Evolutionary conservation across 2,329 filamentous ascomycete genomes (phyloP).

Genomic region (Didymella pinodella): DNA sequence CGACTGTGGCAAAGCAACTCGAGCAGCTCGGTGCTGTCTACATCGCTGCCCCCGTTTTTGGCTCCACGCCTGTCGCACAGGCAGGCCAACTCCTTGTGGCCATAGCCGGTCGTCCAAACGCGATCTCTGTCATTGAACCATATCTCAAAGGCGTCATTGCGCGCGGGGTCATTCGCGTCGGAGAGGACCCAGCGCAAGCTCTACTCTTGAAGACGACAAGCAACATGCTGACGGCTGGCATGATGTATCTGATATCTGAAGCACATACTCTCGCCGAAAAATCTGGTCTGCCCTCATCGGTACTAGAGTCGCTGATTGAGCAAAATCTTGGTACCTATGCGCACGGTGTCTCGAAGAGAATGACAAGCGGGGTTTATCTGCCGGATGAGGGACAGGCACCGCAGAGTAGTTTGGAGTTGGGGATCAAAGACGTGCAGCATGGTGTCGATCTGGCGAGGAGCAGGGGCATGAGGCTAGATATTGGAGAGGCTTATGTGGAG

Average conservation of each 20-base stretch:
- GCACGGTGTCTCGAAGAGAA: conserved; percentile 34
- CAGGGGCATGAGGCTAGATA: conserved; percentile 51
- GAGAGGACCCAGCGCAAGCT: conserved; percentile 55
- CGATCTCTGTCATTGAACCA: conserved; percentile 50
- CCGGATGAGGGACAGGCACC: conserved; percentile 47
- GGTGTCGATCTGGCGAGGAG: conserved; percentile 56
- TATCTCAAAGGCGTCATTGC: conserved; percentile 54
- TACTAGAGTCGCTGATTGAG: conserved; percentile 55
- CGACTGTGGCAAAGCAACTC: conserved; percentile 41
- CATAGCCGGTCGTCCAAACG: conserved; percentile 53
- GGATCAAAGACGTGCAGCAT: conserved; percentile 62
- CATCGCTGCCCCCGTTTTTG: conserved; percentile 60
- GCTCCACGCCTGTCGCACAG: conserved; percentile 59
- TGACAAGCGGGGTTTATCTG: conserved; percentile 40
- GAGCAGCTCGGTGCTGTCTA: conserved; percentile 45
- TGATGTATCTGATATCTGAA: conserved; percentile 61
- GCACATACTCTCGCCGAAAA: conserved; percentile 60
- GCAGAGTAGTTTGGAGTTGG: conserved; percentile 60
- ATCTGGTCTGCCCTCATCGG: conserved; percentile 51
- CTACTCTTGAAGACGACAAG: conserved; percentile 59
- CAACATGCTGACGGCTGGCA: conserved; percentile 60
- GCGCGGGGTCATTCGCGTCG: conserved; percentile 55
- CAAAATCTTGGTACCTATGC: conserved; percentile 44
- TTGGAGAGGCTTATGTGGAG: conserved; percentile 55
- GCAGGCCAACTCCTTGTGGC: conserved; percentile 59